phyloP scores from a whole-genome alignment of 2,329 filamentous ascomycete genomes.

The Hymenoscyphus infarciens region DNA sequence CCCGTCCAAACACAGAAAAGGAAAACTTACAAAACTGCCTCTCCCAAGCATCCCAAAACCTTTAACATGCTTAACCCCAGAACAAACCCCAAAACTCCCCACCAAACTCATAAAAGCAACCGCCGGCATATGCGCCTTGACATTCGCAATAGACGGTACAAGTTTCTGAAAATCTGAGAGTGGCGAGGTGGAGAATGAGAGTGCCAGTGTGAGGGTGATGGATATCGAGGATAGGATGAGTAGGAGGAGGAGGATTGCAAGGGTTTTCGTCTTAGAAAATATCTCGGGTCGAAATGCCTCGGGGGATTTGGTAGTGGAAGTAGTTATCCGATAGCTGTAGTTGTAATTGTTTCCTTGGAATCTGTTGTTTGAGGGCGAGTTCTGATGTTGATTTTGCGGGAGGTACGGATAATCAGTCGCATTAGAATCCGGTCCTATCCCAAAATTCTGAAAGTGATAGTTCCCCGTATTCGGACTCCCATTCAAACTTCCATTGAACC shows the following conservation, averaged over 20 bases:
- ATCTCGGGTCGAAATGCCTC: background rate
- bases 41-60: background rate
- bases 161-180: background rate
- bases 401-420: background rate
- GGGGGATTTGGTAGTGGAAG: background rate
- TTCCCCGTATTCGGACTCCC: background rate
- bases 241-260: background rate
- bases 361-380: background rate
- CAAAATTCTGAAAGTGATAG: slow-evolving; percentile 9
- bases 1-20: background rate
- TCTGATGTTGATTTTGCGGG: background rate
- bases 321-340: background rate
- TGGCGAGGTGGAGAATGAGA: slow-evolving; percentile 14
- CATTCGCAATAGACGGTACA: background rate
- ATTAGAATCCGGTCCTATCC: background rate
- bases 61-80: slow-evolving; percentile 20
- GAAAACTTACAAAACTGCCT: background rate
- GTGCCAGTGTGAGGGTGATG: background rate
- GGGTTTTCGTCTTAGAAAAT: background rate
- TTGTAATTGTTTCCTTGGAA: background rate
- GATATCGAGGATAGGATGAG: background rate
- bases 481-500: slow-evolving; percentile 7
- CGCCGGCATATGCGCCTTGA: slow-evolving; percentile 37
- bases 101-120: slow-evolving; percentile 27
- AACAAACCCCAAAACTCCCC: slow-evolving; percentile 21